Evolutionary conservation across 2,329 filamentous ascomycete genomes (phyloP).

Genomic region (Cladosporium sp.): DNA sequence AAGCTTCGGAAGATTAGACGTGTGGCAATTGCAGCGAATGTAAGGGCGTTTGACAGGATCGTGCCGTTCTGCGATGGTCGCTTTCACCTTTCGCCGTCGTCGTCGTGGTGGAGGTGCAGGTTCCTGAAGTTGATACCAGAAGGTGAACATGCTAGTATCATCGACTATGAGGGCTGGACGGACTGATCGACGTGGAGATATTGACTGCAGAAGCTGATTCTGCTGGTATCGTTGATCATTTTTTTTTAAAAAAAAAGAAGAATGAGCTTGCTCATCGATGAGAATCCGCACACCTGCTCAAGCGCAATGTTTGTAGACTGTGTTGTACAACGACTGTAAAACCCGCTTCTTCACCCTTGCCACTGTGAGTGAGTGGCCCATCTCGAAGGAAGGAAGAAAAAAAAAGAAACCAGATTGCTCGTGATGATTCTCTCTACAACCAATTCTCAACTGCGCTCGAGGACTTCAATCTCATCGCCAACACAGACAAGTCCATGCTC

Average conservation of each 20-base stretch:
- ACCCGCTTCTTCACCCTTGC: neutral
- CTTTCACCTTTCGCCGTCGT: neutral
- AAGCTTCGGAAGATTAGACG: no score
- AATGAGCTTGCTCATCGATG: neutral
- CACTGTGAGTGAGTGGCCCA: neutral
- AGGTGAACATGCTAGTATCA: neutral
- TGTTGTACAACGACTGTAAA: neutral
- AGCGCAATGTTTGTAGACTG: neutral
- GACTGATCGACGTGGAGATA: neutral
- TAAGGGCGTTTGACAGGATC: neutral
- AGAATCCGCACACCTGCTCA: neutral
- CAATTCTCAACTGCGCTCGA: constrained; percentile 23
- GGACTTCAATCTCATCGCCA: constrained; percentile 35
- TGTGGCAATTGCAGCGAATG: neutral
- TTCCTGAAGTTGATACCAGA: neutral
- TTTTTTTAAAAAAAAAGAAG: no score
- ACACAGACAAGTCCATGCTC: constrained; percentile 30
- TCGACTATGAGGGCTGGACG: neutral
- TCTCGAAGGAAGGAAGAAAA: neutral
- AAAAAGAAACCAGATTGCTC: neutral
- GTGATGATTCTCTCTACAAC: neutral
- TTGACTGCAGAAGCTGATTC: neutral
- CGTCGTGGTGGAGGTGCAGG: neutral
- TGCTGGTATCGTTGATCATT: neutral
- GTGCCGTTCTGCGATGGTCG: neutral